Base-by-base conservation (phyloP, 176 grass and related monocot genomes). In the Carex cristatella region DNA sequence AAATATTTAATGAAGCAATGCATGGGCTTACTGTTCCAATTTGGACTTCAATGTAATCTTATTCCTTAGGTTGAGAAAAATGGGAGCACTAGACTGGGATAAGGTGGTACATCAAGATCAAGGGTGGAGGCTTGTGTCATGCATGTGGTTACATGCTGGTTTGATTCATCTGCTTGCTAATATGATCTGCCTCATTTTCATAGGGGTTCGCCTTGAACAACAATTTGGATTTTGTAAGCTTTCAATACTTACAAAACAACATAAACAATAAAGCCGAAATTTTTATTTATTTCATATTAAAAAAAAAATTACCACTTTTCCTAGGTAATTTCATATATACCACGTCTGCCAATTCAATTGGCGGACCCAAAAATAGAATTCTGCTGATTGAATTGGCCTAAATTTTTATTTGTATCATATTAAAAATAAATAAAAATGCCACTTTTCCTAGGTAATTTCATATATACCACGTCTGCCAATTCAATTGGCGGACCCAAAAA, bases 221-320 rank as follows among this genome's bases (percentile, higher is more conserved):
- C 92, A 98, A 62, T 98, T 98, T 44, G 95, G 95, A 93, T 98
- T 90, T 81, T 85, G 95, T 98, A 85, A 91, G 89, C 69, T 15
- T 48, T 16, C 18, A 70, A 64, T 73, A 65, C 65, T 40, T 70
- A 6, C 19, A 81, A 62, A 4, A 23, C 14, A 32, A 48, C 53
- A 77, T 64, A 69, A 35, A 53, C 10, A 10, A 44, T 60, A 15
- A n/a, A 74, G 58, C 23, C 23, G 23, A 23, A 23, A 23, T 23
- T 23, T 23, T 23, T 23, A 23, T 23, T 23, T 23, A 23, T 23
- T 23, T 23, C 23, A 23, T 23, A 23, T 23, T 23, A 23, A 23
- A 23, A 23, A 23, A 23, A 23, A 23, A 23, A 23, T 23, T 23
- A 0, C 23, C 23, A 23, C 23, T 23, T 23, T 23, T 23, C 23